phyloP scores from a whole-genome alignment of 176 grass and related monocot species.

The Carex parvula region DNA sequence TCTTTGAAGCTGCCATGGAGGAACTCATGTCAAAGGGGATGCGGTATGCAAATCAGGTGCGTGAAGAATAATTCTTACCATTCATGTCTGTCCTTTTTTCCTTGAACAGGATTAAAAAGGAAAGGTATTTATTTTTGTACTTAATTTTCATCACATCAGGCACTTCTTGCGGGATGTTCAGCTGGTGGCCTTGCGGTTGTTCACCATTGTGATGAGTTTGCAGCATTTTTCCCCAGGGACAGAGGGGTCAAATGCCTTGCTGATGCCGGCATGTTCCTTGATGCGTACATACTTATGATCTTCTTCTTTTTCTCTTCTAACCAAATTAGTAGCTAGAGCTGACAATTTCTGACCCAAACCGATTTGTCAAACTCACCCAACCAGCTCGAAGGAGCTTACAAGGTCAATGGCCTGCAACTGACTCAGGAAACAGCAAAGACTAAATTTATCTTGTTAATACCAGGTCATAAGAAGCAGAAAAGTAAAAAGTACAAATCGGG shows the following conservation, averaged over 20 bases:
- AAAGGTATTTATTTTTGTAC: slow-evolving; percentile 5
- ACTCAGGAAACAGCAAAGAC: background rate
- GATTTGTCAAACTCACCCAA: background rate
- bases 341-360: background rate
- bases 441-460: background rate
- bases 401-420: background rate
- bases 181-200: slow-evolving; percentile 88
- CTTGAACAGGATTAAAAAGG: background rate
- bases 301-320: background rate
- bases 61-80: slow-evolving; percentile 2
- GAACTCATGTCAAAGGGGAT: slow-evolving; percentile 85
- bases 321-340: background rate
- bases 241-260: slow-evolving; percentile 83
- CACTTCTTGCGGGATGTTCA: slow-evolving; percentile 94
- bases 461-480: background rate
- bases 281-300: slow-evolving; percentile 51
- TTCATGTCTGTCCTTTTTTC: background rate
- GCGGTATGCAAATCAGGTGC: slow-evolving; percentile 79
- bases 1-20: slow-evolving; percentile 77
- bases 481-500: background rate
- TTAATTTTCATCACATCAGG: slow-evolving; percentile 35
- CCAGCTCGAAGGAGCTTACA: background rate
- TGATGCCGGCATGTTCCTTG: slow-evolving; percentile 98
- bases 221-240: slow-evolving; percentile 51
- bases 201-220: slow-evolving; percentile 88